phyloP scores from a whole-genome alignment of 768 basidiomycete species.

The Hortiboletus campestris region DNA sequence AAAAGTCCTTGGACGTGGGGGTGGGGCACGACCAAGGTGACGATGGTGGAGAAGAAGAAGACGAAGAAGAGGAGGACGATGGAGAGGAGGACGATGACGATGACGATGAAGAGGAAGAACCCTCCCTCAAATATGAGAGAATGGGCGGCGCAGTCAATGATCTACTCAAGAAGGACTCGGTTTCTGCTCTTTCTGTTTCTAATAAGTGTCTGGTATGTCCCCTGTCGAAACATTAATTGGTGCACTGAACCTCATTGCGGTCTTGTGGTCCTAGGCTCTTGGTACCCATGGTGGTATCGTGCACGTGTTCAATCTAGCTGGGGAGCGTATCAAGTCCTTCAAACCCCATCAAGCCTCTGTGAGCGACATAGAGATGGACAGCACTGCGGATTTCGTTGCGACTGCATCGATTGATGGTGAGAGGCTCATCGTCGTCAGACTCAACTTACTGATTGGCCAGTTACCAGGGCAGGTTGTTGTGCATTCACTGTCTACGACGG shows the following conservation, averaged over 20 bases:
- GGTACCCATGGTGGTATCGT: slow-evolving; percentile 95
- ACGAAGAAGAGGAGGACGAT: slow-evolving; percentile 21
- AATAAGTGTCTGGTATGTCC: slow-evolving; percentile 64
- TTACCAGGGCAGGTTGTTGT: slow-evolving; percentile 84
- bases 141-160: slow-evolving; percentile 71
- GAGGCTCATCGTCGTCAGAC: slow-evolving; percentile 35
- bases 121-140: slow-evolving; percentile 86
- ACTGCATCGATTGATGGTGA: slow-evolving; percentile 93
- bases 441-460: slow-evolving; percentile 47
- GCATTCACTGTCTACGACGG: slow-evolving; percentile 73
- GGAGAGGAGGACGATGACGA: slow-evolving; percentile 47
- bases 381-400: slow-evolving; percentile 83
- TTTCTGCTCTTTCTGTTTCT: slow-evolving; percentile 76
- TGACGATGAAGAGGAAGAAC: slow-evolving; percentile 83
- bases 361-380: slow-evolving; percentile 80
- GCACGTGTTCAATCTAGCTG: slow-evolving; percentile 76
- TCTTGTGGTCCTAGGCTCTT: slow-evolving; percentile 57
- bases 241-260: background rate
- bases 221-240: background rate
- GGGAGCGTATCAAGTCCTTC: slow-evolving; percentile 83
- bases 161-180: slow-evolving; percentile 85
- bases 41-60: slow-evolving; percentile 18
- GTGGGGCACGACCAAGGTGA: background rate
- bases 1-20: background rate
- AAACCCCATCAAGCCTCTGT: slow-evolving; percentile 88